Percentiles rank a stretch among this genome's conserved stretches.
Conservation (phyloP, 306 rosid species). For the Fragaria vesca region DNA sequence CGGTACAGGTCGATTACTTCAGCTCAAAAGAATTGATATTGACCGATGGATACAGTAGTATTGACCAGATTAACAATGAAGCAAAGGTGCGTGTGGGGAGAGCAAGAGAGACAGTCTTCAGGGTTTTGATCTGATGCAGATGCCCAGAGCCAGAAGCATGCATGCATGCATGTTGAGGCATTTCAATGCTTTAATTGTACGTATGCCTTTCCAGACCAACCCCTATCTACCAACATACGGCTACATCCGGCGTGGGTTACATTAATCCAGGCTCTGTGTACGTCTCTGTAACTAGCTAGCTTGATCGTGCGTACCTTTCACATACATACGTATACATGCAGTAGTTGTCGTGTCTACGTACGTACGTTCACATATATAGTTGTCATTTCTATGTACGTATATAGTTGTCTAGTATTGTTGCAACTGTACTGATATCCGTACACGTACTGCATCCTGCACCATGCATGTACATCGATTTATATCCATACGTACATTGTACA, state of each 20-base stretch:
- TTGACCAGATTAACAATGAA: background rate
- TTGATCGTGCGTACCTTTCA: too few relatives aligned
- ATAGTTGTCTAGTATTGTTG: too few relatives aligned
- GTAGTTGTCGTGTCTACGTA: background rate
- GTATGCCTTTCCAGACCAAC: background rate
- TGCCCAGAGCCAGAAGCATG: background rate
- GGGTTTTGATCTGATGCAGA: background rate
- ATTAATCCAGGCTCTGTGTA: background rate
- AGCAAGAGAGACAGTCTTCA: background rate
- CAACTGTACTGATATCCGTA: too few relatives aligned
- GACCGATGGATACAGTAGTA: background rate
- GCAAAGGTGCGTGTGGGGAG: background rate
- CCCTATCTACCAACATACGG: background rate
- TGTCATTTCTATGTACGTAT: too few relatives aligned
- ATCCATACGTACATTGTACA: too few relatives aligned
- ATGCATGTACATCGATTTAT: too few relatives aligned
- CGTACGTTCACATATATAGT: background rate
- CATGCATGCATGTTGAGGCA: slow-evolving; percentile 33
- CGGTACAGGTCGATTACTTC: background rate
- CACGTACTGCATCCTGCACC: too few relatives aligned
- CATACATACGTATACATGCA: too few relatives aligned
- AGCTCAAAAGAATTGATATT: background rate
- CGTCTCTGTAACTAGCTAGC: background rate
- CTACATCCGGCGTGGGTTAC: background rate
- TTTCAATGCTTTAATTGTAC: slow-evolving; percentile 24